Conservation (phyloP, 1,284 basidiomycete genomes). For the Waitea zeae region DNA sequence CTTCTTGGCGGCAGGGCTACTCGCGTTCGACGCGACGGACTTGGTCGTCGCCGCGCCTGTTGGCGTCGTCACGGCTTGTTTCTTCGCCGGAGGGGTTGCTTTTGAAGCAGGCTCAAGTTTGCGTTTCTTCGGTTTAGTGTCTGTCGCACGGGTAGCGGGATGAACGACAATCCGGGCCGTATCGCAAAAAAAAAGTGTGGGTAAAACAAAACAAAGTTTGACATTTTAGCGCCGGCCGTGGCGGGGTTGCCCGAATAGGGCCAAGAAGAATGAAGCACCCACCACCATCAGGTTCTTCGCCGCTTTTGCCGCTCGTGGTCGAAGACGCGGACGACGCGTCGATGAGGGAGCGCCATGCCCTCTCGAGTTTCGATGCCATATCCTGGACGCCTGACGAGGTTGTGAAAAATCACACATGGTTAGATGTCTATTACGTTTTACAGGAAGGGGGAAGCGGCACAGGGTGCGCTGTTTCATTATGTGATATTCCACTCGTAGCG, state of each 20-base stretch:
- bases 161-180: too few species aligned
- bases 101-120: slow-evolving; percentile 38
- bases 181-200: slow-evolving; percentile 7
- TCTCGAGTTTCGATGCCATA: slow-evolving; percentile 73
- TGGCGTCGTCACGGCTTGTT: slow-evolving; percentile 29
- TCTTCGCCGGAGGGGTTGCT: slow-evolving; percentile 42
- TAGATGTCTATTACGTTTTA: slow-evolving; percentile 4
- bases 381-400: slow-evolving; percentile 66
- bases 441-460: too few species aligned
- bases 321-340: too few species aligned
- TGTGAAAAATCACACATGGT: slow-evolving; percentile 15
- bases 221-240: slow-evolving; percentile 2
- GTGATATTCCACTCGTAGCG: too few species aligned
- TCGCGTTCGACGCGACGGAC: slow-evolving; percentile 5
- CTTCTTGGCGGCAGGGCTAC: slow-evolving; percentile 22
- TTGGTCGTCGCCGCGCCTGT: slow-evolving; percentile 17
- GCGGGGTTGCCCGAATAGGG: slow-evolving; percentile 14
- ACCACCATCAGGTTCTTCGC: slow-evolving; percentile 46
- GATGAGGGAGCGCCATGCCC: slow-evolving; percentile 58
- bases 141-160: too few species aligned
- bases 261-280: too few species aligned
- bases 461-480: too few species aligned
- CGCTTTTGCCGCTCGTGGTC: slow-evolving; percentile 21
- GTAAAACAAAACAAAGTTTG: slow-evolving; percentile 1
- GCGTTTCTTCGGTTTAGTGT: slow-evolving; percentile 52